Evolutionary conservation across 2,329 filamentous ascomycete genomes (phyloP), one percentile per base, ranked within the genome.

Genomic region (Akanthomyces dipterigenus): DNA sequence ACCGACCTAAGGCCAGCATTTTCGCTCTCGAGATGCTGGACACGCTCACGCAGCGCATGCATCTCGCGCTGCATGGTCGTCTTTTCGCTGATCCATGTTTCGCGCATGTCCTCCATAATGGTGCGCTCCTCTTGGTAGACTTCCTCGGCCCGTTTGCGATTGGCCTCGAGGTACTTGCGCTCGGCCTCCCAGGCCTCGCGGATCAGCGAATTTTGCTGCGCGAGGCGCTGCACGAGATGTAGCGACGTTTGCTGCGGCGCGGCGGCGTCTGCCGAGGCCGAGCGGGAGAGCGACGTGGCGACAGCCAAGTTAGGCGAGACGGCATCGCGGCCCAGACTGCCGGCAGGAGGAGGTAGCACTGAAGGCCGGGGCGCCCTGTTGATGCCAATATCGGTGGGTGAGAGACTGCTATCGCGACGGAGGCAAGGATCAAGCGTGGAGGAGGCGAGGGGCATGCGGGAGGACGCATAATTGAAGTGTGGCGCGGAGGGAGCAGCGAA

Each of bases 71-170:
- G 63, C 66, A 82, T 68, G 46, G 64, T 67, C 3, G 67, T 67
- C 67, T 76, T 80, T 65, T 83, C 79, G 16, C 70, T 69, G 24
- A 77, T 70, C 80, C 80, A 83, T 14, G 73, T 69, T 18, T 75
- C 68, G 20, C 78, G 75, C 63, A 82, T 78, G 43, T 80, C 78
- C 56, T 82, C 79, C 77, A 83, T 82, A 61, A 83, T 75, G 55
- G 72, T 73, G 8, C 80, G 78, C 66, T 84, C 81, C 65, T 82
- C 80, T 64, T 77, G 77, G 66, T 83, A 83, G n/a, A 83, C 77
- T 67, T 82, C 78, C 65, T 83, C 82, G 4, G 78, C 81, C 16
- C 80, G 77, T 50, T 77, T 76, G 12, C 81, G 78, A 64, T 80
- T 82, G 7, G 80, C 80, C 66, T 84, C 81, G 61, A 84, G 73